phyloP scores from a whole-genome alignment of 768 basidiomycete species.

The Phaeotremella fagi region DNA sequence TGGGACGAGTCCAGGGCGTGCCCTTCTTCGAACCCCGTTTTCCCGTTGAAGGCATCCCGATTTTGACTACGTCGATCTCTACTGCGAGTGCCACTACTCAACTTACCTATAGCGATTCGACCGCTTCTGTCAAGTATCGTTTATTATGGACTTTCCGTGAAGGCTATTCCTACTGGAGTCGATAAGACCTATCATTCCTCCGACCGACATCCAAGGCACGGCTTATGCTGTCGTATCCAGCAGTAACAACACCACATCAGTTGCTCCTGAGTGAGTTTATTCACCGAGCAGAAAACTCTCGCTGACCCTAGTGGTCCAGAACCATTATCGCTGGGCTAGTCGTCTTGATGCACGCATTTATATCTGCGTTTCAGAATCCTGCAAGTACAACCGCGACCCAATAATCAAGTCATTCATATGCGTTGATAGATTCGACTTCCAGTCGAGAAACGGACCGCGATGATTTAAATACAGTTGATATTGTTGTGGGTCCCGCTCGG shows the following conservation, averaged over 20 bases:
- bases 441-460: no score
- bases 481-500: no score
- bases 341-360: no score
- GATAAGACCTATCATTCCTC: constrained; percentile 2
- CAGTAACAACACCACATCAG: constrained; percentile 4
- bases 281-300: no score
- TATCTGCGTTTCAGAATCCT: no score
- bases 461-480: no score
- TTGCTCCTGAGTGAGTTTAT: no score
- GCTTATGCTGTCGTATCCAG: constrained; percentile 13
- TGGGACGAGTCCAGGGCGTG: constrained; percentile 52
- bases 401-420: no score
- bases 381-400: no score
- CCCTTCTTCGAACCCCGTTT: constrained; percentile 53
- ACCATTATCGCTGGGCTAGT: no score
- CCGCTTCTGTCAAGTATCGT: constrained; percentile 8
- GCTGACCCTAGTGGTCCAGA: no score
- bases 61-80: neutral
- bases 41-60: constrained; percentile 53
- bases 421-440: no score
- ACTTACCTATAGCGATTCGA: neutral
- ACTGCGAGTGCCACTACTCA: constrained; percentile 2
- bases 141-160: neutral
- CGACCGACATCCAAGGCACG: constrained; percentile 5
- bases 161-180: constrained; percentile 9